These are phyloP conservation scores for Berberis thunbergii DNA, from an alignment of 164 flowering plant genomes.

Conservation along the genomic window DNA sequence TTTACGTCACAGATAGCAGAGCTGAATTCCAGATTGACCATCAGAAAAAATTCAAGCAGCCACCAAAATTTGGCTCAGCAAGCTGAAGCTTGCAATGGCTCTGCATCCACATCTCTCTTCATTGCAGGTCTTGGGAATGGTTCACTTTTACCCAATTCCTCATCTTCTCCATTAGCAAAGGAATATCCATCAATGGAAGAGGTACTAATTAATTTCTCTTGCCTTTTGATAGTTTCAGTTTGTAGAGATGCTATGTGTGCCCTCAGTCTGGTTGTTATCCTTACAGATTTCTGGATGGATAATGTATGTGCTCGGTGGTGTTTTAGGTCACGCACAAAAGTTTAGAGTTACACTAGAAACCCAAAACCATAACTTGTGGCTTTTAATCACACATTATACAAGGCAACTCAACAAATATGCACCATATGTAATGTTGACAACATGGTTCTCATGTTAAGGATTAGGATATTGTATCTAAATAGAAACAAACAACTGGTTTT, in stretches of 20 bases:
- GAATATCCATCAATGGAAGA: slow-evolving; percentile 74
- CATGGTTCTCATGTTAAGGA: background rate
- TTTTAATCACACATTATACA: background rate
- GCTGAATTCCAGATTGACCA: slow-evolving; percentile 55
- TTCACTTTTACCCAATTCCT: slow-evolving; percentile 44
- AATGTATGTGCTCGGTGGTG: background rate
- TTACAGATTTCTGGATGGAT: background rate
- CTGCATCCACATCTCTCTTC: slow-evolving; percentile 66
- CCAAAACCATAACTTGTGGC: background rate
- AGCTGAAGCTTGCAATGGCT: slow-evolving; percentile 72
- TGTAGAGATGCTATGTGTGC: background rate
- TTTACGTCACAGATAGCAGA: slow-evolving; percentile 76
- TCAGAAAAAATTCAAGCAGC: slow-evolving; percentile 36
- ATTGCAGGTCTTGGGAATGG: slow-evolving; percentile 64
- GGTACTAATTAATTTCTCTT: slow-evolving; percentile 29
- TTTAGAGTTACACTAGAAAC: background rate
- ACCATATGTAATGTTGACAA: background rate
- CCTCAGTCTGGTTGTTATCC: background rate
- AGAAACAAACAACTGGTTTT: no score
- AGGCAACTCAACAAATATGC: background rate
- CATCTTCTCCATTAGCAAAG: slow-evolving; percentile 69
- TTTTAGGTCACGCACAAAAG: background rate
- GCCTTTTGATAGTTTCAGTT: background rate
- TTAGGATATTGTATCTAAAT: no score
- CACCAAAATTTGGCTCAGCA: slow-evolving; percentile 56